phyloP scores from a whole-genome alignment of 352 stramenopile species.

The Phytopythium aichiense region DNA sequence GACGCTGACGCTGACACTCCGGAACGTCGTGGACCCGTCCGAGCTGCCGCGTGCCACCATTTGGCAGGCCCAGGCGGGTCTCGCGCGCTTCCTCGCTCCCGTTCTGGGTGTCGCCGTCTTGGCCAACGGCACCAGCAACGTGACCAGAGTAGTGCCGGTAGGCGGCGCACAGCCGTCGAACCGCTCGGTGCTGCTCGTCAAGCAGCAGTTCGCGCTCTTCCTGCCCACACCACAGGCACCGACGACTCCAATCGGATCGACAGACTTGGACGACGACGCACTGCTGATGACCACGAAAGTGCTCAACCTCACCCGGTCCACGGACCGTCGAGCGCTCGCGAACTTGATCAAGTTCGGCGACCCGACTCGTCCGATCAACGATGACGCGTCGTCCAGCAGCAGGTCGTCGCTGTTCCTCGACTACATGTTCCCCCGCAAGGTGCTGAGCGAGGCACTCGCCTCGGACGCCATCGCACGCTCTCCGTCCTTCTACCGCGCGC shows the following conservation, averaged over 20 bases:
- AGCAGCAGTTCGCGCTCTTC: constrained; percentile 34
- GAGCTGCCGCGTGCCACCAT: constrained; percentile 35
- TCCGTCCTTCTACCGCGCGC: constrained; percentile 17
- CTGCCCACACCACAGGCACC: constrained; percentile 1
- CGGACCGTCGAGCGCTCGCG: constrained; percentile 21
- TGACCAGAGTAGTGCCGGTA: constrained; percentile 16
- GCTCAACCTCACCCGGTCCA: background rate
- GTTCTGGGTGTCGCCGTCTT: constrained; percentile 1
- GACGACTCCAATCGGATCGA: constrained; percentile 11
- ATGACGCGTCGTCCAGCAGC: constrained; percentile 5
- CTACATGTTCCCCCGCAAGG: constrained; percentile 19
- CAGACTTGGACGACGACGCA: constrained; percentile 14
- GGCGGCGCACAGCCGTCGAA: constrained; percentile 19
- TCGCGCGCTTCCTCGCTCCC: constrained; percentile 35
- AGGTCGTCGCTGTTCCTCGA: constrained; percentile 44
- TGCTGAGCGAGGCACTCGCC: constrained; percentile 6
- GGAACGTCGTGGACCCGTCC: constrained; percentile 29
- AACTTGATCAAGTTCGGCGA: constrained; percentile 49
- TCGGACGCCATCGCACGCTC: constrained; percentile 14
- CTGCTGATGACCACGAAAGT: constrained; percentile 5
- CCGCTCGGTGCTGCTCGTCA: constrained; percentile 34
- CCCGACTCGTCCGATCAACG: constrained; percentile 16
- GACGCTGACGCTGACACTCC: constrained; percentile 32
- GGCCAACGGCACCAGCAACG: constrained; percentile 7
- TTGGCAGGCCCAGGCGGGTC: constrained; percentile 42